Percentiles rank a stretch among this genome's conserved stretches.
Conservation (phyloP, 1,139 yeast genomes). For the Lodderomyces margitis region DNA sequence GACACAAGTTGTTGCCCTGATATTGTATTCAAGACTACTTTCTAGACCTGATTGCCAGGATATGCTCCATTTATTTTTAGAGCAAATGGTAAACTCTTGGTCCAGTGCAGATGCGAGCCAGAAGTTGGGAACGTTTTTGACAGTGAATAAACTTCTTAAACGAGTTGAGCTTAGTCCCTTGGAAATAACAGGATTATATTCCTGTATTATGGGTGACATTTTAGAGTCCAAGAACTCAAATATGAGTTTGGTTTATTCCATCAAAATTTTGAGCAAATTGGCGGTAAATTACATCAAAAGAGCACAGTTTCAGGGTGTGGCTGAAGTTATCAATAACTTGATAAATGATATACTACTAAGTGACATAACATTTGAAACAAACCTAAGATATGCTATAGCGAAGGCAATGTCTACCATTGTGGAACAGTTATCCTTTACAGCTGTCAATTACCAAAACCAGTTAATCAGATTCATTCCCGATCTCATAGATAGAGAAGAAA, state of each 20-base stretch:
- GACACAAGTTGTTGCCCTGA: constrained; percentile 34
- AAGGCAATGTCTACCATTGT: constrained; percentile 31
- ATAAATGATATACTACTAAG: constrained; percentile 28
- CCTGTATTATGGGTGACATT: constrained; percentile 14
- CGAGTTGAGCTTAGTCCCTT: constrained; percentile 15
- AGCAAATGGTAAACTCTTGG: constrained; percentile 16
- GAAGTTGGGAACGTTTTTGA: constrained; percentile 38
- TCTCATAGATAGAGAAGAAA: constrained; percentile 7
- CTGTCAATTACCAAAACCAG: constrained; percentile 38
- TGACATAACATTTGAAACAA: constrained; percentile 26
- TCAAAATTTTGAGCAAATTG: constrained; percentile 35
- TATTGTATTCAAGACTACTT: constrained; percentile 35
- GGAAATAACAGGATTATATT: constrained; percentile 18
- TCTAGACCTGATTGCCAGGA: constrained; percentile 29
- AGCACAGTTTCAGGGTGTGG: constrained; percentile 19
- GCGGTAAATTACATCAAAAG: constrained; percentile 19
- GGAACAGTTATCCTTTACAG: constrained; percentile 19
- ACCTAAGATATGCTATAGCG: constrained; percentile 37
- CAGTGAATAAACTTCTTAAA: constrained; percentile 38
- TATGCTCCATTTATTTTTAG: constrained; percentile 23
- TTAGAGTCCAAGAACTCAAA: constrained; percentile 17
- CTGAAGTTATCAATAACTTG: constrained; percentile 28
- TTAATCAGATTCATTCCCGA: constrained; percentile 22
- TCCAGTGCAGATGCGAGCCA: constrained; percentile 14
- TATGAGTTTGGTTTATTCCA: constrained; percentile 26